phyloP scores from a whole-genome alignment of 768 basidiomycete species.

The Lactifluus subvellereus region DNA sequence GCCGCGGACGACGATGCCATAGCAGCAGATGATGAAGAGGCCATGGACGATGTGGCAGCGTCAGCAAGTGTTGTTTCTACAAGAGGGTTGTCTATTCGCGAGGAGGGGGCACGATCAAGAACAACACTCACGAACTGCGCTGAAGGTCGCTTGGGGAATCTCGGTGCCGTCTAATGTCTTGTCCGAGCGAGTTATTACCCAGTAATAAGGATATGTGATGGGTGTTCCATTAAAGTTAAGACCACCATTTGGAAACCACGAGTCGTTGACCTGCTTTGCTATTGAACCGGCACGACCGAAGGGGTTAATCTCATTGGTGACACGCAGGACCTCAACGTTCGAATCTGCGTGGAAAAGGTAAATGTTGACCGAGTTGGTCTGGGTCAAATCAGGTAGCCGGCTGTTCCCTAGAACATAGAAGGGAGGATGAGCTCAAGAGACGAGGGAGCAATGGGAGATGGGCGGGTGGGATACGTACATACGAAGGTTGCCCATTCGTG shows the following conservation, averaged over 20 bases:
- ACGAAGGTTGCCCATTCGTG: constrained; percentile 71
- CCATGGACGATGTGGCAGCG: constrained; percentile 53
- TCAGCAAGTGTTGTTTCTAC: constrained; percentile 74
- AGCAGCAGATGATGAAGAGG: constrained; percentile 37
- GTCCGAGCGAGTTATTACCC: constrained; percentile 63
- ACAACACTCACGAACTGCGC: constrained; percentile 67
- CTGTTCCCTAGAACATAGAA: constrained; percentile 58
- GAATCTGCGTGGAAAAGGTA: constrained; percentile 76
- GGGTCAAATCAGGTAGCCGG: constrained; percentile 56
- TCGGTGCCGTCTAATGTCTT: constrained; percentile 51
- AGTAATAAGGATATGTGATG: constrained; percentile 66
- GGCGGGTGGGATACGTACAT: constrained; percentile 47
- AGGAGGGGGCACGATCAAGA: constrained; percentile 11
- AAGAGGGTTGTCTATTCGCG: constrained; percentile 16
- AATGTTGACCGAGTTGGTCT: constrained; percentile 60
- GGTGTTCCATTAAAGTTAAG: constrained; percentile 42
- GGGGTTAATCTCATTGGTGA: constrained; percentile 39
- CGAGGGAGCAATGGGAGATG: constrained; percentile 16
- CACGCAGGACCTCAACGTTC: constrained; percentile 42
- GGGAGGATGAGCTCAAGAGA: constrained; percentile 22
- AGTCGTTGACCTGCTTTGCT: constrained; percentile 59
- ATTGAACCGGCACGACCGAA: constrained; percentile 49
- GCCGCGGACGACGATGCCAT: constrained; percentile 32
- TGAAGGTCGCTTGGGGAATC: constrained; percentile 66
- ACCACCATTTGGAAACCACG: constrained; percentile 63